Base-by-base conservation (phyloP, 352 stramenopile species). In the Globisporangium megalacanthum region DNA sequence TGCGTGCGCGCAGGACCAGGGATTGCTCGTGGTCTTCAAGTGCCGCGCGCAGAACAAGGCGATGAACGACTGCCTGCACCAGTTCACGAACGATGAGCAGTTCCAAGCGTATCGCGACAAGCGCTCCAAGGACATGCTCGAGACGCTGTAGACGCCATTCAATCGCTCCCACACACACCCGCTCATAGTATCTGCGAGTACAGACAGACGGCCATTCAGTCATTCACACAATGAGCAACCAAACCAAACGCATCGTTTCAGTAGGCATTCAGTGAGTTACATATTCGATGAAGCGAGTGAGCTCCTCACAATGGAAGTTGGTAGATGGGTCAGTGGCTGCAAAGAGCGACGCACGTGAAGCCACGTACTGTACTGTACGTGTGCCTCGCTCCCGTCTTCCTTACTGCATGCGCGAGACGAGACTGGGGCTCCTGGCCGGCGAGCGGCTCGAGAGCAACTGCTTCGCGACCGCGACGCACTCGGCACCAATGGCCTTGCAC, bases 41-140 rank as follows among this genome's bases (percentile, higher is more conserved):
- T 94, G 83, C 63, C 83, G 81, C 22, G 68, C 74, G 14, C 70
- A 85, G 47, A 94, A 92, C 67, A 75, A 71, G 55, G 77, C 66
- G n/a, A 75, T 92, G 66, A 92, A 94, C 67, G 78, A 81, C 14
- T 91, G 83, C 54, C 61, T 94, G 54, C 77, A 88, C 60, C 68
- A 90, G 61, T 92, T 84, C 66, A 94, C 83, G 20, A 89, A 83
- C 62, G 64, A 77, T 42, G 80, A 89, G 55, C 62, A 84, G 65
- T 90, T 92, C 64, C 72, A 85, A 52, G 52, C 64, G 22, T 91
- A 86, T 63, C 78, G 79, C 59, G 60, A 83, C 60, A 77, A 81
- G 65, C 79, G 78, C 48, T 68, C 79, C 62, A 67, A 72, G 57
- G 77, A 88, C 19, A 68, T 91, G 61, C 20, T 71, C 22, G 41